Percentiles rank a stretch among this genome's conserved stretches.
These are phyloP conservation scores for Russula lepida DNA, from an alignment of 768 basidiomycete species.

Conservation along the genomic window DNA sequence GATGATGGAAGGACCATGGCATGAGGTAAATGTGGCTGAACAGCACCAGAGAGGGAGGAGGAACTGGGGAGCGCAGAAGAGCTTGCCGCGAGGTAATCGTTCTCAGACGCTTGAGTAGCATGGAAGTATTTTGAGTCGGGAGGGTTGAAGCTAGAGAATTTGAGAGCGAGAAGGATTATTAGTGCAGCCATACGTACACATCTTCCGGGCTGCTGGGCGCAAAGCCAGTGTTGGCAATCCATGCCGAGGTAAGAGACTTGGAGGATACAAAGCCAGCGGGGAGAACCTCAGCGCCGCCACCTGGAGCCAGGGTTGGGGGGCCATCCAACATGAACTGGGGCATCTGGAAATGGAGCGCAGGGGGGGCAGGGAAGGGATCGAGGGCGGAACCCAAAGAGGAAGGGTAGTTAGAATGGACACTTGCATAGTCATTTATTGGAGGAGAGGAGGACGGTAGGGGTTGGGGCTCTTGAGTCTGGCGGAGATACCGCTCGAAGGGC, in stretches of 20 bases:
- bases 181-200: conserved; percentile 9
- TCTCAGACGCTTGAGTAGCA: background rate
- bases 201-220: conserved; percentile 4
- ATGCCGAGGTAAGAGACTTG: conserved; percentile 17
- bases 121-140: conserved; percentile 3
- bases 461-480: conserved; percentile 8
- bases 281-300: conserved; percentile 70
- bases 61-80: background rate
- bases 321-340: conserved; percentile 55
- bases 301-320: conserved; percentile 54
- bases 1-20: background rate
- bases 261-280: conserved; percentile 26
- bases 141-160: background rate
- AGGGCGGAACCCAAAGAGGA: conserved; percentile 8
- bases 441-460: conserved; percentile 4
- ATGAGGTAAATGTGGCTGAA: background rate
- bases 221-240: conserved; percentile 18
- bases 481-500: conserved; percentile 20
- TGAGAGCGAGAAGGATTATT: background rate
- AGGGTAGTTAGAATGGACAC: conserved; percentile 6
- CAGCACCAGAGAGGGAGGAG: conserved; percentile 12
- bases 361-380: background rate
- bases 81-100: background rate
- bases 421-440: conserved; percentile 9
- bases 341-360: conserved; percentile 41